A percentile compares a stretch with the other conserved stretches of the same genome.
Conservation (phyloP, 768 basidiomycete species). For the Pleurotus cornucopiae region DNA sequence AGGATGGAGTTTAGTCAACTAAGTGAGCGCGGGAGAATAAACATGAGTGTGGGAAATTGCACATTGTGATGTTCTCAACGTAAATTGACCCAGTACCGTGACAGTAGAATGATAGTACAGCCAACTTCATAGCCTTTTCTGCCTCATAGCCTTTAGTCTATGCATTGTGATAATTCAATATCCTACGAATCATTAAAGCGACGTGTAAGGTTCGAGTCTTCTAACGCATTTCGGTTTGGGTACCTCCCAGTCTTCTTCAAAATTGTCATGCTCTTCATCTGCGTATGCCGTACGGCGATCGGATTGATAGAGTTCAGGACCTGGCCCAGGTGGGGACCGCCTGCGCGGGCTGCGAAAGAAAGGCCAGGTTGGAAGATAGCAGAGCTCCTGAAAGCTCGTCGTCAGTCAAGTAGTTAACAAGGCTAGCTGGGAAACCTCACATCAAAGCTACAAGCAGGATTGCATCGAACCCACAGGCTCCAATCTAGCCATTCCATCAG, state of each 20-base stretch:
- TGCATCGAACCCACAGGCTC: slow-evolving; percentile 45
- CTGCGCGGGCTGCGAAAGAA: slow-evolving; percentile 18
- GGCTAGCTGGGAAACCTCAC: slow-evolving; percentile 22
- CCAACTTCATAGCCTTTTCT: no score
- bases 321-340: neutral
- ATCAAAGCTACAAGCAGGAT: slow-evolving; percentile 39
- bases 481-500: slow-evolving; percentile 53
- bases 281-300: neutral
- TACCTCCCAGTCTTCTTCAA: slow-evolving; percentile 4
- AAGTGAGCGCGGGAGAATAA: neutral
- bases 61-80: neutral
- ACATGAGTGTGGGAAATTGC: neutral
- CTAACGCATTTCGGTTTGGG: slow-evolving; percentile 2
- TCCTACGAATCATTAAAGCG: neutral
- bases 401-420: neutral
- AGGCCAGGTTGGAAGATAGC: slow-evolving; percentile 42
- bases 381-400: slow-evolving; percentile 29
- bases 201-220: neutral
- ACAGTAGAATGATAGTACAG: no score
- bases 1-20: neutral
- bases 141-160: no score
- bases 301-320: neutral
- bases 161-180: neutral
- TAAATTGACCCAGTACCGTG: neutral
- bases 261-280: neutral